phyloP scores from a whole-genome alignment of 2,329 filamentous ascomycete species.

The Pseudogymnoascus sp. region DNA sequence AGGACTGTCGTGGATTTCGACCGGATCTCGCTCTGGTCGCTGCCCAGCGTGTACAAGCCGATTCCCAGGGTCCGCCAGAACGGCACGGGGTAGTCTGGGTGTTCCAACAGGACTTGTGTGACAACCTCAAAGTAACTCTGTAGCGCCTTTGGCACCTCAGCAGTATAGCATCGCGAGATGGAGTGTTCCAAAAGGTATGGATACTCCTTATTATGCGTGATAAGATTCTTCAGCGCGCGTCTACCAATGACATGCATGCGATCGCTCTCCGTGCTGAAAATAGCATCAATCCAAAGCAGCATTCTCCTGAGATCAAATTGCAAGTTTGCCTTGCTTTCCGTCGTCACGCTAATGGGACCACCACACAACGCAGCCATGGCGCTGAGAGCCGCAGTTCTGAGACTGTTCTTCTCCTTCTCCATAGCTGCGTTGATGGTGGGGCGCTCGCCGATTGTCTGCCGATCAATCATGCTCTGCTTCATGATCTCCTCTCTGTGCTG shows the following conservation, averaged over 20 bases:
- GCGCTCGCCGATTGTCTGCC: conserved; percentile 65
- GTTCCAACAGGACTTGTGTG: conserved; percentile 75
- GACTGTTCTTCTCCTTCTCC: conserved; percentile 93
- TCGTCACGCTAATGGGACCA: conserved; percentile 76
- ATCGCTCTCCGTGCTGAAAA: conserved; percentile 88
- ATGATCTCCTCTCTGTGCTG: conserved; percentile 78
- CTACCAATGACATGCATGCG: conserved; percentile 85
- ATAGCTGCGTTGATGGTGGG: conserved; percentile 79
- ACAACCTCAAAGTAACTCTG: conserved; percentile 95
- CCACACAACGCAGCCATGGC: conserved; percentile 92
- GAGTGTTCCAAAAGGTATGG: conserved; percentile 81
- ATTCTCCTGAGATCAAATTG: conserved; percentile 90
- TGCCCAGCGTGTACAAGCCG: conserved; percentile 86
- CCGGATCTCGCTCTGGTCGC: conserved; percentile 80
- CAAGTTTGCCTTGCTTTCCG: conserved; percentile 77
- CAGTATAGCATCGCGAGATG: conserved; percentile 82
- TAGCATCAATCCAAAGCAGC: conserved; percentile 90
- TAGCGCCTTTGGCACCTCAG: conserved; percentile 72
- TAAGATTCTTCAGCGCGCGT: conserved; percentile 79
- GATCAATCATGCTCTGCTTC: conserved; percentile 74
- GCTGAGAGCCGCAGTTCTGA: conserved; percentile 83
- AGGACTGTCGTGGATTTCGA: conserved; percentile 81
- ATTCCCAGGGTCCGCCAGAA: conserved; percentile 89
- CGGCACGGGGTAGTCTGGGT: conserved; percentile 72
- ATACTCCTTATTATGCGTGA: conserved; percentile 83